Evolutionary conservation across 768 basidiomycete species (phyloP), one percentile per base, ranked within the genome.

Genomic region (Psilocybe tampanensis): DNA sequence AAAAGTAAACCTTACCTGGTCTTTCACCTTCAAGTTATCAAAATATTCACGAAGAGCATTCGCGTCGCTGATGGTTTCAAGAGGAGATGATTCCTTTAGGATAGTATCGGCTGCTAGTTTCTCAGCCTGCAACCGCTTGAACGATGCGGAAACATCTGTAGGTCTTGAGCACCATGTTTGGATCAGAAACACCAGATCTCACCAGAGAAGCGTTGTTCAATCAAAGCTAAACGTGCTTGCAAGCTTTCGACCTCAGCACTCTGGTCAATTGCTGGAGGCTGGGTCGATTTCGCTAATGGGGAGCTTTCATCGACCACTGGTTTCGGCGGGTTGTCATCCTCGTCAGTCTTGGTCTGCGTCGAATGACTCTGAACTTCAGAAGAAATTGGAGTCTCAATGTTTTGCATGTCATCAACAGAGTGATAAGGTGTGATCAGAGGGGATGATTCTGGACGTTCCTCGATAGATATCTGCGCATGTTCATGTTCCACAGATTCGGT

Each of bases 161-260:
- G 64, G 52, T 58, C 49, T 54, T 48, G 60, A 50, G 24, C 32
- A 47, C 32, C 24, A 45, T 15, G 24, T 33, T n/a, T 43, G 9
- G 2, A 19, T 18, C 8, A 6, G 15, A 33, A n/a, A 33, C 18
- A 34, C 17, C n/a, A 12, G 53, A 18, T 54, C 69, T 58, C 67
- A 88, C 92, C 90, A 59, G 85, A 63, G 65, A 94, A 92, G n/a
- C 87, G 80, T 67, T 90, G 85, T 63, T 94, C 90, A 2, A 92
- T 80, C 34, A 88, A 74, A 66, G 81, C 86, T 55, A 94, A 72
- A 42, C 84, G 80, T 59, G 86, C 79, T 66, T 85, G 88, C 52
- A 93, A 71, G 32, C 72, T 74, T 52, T 90, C 90, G 6, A 89
- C 70, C 55, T 78, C 66, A 12, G 59, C 64, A 24, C 54, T 58